phyloP scores from a whole-genome alignment of 2,329 filamentous ascomycete genomes.

The Teratosphaeria pseudoeucalypti region DNA sequence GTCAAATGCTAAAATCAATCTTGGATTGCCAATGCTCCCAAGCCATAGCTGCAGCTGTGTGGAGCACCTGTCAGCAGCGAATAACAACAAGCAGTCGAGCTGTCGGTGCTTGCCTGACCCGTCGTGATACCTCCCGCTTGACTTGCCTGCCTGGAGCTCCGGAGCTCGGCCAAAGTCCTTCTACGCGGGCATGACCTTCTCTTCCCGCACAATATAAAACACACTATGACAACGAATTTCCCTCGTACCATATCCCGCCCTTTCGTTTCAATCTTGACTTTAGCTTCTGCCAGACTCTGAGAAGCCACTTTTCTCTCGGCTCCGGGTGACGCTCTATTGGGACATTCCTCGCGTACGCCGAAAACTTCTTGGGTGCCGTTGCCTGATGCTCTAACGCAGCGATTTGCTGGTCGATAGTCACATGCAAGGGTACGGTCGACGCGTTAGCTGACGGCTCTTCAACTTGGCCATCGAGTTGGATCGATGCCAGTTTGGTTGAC shows the following conservation, averaged over 20 bases:
- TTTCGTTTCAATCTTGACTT: background rate
- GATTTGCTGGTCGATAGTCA: background rate
- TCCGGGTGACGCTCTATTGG: background rate
- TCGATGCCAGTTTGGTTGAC: background rate
- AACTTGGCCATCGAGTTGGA: background rate
- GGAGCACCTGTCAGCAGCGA: background rate
- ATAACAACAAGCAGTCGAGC: background rate
- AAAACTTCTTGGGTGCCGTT: background rate
- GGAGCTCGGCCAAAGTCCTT: background rate
- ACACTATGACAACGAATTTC: background rate
- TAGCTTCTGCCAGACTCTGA: background rate
- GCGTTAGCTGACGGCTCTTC: background rate
- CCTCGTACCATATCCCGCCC: background rate
- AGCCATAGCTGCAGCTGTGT: background rate
- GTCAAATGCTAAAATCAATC: background rate
- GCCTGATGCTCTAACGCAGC: background rate
- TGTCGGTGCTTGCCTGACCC: background rate
- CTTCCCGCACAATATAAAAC: background rate
- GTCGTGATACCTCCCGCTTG: too few species aligned
- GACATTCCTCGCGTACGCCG: background rate
- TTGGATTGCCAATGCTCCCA: background rate
- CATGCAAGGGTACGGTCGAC: background rate
- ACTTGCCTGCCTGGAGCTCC: too few species aligned
- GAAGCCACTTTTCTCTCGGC: background rate
- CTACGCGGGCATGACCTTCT: background rate